A percentile compares a stretch with the other conserved stretches of the same genome.
Evolutionary conservation across 768 basidiomycete species (phyloP).

Genomic region (Suillus subalutaceus): DNA sequence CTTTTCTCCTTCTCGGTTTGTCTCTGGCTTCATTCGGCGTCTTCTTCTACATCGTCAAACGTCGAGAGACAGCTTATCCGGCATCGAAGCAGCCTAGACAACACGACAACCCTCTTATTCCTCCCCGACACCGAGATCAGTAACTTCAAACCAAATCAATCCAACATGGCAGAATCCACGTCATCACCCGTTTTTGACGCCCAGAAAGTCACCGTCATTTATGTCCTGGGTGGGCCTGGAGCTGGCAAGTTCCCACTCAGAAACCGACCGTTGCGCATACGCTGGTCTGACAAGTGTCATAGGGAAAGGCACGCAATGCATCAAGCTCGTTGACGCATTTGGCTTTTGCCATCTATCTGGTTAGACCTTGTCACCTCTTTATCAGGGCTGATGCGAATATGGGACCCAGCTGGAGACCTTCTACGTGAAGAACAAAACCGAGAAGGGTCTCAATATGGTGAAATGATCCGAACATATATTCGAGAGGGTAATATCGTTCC

Average conservation of each 20-base stretch:
- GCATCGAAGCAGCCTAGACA: constrained; percentile 63
- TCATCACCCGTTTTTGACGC: constrained; percentile 53
- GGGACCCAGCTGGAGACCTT: constrained; percentile 84
- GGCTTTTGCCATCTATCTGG: constrained; percentile 93
- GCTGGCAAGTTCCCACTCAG: constrained; percentile 60
- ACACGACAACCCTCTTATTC: constrained; percentile 66
- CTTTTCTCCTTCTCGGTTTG: constrained; percentile 61
- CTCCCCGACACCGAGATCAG: constrained; percentile 50
- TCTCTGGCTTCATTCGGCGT: constrained; percentile 56
- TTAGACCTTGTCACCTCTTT: constrained; percentile 35
- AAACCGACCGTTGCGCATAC: constrained; percentile 8
- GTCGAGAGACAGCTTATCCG: constrained; percentile 58
- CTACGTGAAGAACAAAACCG: constrained; percentile 92
- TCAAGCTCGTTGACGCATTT: constrained; percentile 79
- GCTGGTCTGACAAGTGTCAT: constrained; percentile 14
- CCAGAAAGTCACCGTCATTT: constrained; percentile 82
- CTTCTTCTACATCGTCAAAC: constrained; percentile 59
- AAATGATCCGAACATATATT: constrained; percentile 86
- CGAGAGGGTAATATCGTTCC: constrained; percentile 93
- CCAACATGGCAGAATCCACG: neutral
- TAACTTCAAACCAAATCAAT: constrained; percentile 1
- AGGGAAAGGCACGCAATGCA: constrained; percentile 98
- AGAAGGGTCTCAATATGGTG: constrained; percentile 79
- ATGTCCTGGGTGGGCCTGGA: constrained; percentile 96
- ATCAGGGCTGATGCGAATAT: neutral